Evolutionary conservation across 2,329 filamentous ascomycete genomes (phyloP), one percentile per base, ranked within the genome.

Genomic region (Gaeumannomyces sp.): DNA sequence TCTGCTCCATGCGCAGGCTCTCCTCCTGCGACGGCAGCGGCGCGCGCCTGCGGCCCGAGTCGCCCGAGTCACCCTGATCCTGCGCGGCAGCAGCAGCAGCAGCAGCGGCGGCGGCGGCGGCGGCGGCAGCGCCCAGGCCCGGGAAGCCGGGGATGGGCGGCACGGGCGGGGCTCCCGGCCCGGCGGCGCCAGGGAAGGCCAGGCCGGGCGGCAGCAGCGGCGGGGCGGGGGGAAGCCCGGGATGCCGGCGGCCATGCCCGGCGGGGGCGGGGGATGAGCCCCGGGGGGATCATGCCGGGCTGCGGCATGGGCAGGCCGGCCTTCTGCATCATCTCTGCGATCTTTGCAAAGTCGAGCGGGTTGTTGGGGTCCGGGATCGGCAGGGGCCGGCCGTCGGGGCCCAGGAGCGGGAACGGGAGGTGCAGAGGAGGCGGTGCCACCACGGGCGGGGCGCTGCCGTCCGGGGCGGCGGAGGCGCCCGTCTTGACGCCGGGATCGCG

Each of bases 21-120:
- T 95, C 92, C 72, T 91, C 87, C 76, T 96, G 92, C 73, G 91
- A 93, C 0, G 92, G 92, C 59, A 96, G 77, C 11, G 91, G 92
- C 7, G 84, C 91, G 67, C 88, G 79, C 69, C 89, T 82, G 25
- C 86, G 74, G 60, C 74, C 78, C 6, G 77, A 73, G 45, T 71
- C 75, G 28, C n/a, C 31, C n/a, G 71, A 73, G 16, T 74, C 76
- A 70, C 74, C 71, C 28, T 64, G n/a, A 65, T 76, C 72, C 65
- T 29, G 25, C 19, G 29, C 59, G 3, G 28, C 29, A 13, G 57
- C 57, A 59, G n/a, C n/a, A n/a, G n/a, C n/a, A n/a, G n/a, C n/a
- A n/a, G 28, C 59, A 16, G 59, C 59, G 19, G 22, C 59, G 19
- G 29, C 59, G 10, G 59, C 59, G 22, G 28, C 59, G 22, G 59